Percentiles rank a stretch among this genome's conserved stretches.
These are phyloP conservation scores for Puccinia hordei DNA, from an alignment of 1,284 basidiomycete genomes.

Conservation along the genomic window DNA sequence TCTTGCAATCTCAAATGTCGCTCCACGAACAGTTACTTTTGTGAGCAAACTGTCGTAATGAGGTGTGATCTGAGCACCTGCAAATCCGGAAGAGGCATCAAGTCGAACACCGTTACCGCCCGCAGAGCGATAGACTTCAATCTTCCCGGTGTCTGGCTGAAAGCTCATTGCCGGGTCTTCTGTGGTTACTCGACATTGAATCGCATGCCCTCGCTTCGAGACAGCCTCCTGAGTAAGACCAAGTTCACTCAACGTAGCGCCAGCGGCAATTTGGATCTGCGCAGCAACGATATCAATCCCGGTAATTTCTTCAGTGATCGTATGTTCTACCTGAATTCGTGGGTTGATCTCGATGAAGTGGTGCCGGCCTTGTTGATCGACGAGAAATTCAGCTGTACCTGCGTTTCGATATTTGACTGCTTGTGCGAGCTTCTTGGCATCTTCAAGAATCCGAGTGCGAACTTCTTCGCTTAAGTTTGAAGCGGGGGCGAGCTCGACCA, in stretches of 20 bases:
- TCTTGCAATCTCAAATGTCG: constrained; percentile 96
- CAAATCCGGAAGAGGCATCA: constrained; percentile 95
- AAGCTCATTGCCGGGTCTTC: constrained; percentile 88
- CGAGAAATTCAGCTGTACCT: constrained; percentile 80
- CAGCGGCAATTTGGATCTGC: constrained; percentile 97
- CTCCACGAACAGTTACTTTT: constrained; percentile 93
- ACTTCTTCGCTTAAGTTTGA: constrained; percentile 88
- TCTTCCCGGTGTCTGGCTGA: constrained; percentile 99
- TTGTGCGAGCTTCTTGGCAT: constrained; percentile 92
- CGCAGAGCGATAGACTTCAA: constrained; percentile 97
- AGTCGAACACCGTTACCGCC: constrained; percentile 98
- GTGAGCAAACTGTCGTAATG: constrained; percentile 98
- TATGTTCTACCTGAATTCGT: constrained; percentile 97
- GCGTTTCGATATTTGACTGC: constrained; percentile 94
- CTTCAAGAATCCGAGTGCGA: constrained; percentile 79
- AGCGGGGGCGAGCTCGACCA: constrained; percentile 97
- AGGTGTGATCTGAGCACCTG: constrained; percentile 98
- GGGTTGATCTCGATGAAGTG: constrained; percentile 99
- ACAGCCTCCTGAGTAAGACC: constrained; percentile 96
- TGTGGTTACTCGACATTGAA: constrained; percentile 99
- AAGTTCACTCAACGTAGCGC: constrained; percentile 90
- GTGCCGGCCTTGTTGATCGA: constrained; percentile 90
- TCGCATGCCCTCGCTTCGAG: constrained; percentile 92
- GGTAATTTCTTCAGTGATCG: constrained; percentile 88
- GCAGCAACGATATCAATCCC: constrained; percentile 98